phyloP scores from a whole-genome alignment of 2,329 filamentous ascomycete species.

The Aspergillus ruber region DNA sequence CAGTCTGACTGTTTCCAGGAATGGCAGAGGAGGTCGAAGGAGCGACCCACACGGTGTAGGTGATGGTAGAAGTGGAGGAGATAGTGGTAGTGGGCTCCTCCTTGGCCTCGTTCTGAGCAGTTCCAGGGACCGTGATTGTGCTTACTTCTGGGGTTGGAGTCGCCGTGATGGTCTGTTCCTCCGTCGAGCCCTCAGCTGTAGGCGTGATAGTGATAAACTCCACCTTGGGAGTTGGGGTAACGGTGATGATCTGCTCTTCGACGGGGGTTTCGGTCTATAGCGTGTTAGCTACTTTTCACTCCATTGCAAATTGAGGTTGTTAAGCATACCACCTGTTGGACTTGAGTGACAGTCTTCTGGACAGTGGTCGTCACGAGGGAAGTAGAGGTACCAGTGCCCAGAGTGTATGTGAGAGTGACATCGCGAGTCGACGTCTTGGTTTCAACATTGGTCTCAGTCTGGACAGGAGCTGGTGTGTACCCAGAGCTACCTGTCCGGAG shows the following conservation, averaged over 20 bases:
- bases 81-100: conserved; percentile 21
- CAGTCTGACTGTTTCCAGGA: background rate
- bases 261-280: background rate
- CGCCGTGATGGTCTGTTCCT: background rate
- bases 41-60: conserved; percentile 18
- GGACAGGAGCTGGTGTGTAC: background rate
- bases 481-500: conserved; percentile 15
- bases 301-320: conserved; percentile 16
- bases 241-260: background rate
- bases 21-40: conserved; percentile 10
- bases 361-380: conserved; percentile 34
- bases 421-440: conserved; percentile 16
- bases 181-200: background rate
- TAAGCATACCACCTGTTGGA: conserved; percentile 3
- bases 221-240: background rate
- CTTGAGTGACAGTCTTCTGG: conserved; percentile 25
- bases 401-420: conserved; percentile 35
- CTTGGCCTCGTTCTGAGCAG: background rate
- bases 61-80: conserved; percentile 25
- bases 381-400: conserved; percentile 28
- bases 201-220: background rate
- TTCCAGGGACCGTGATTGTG: background rate
- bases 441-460: background rate
- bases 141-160: background rate
- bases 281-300: conserved; percentile 12